Evolutionary conservation across 306 rosid species (phyloP).

Genomic region (Prunus mongolica): DNA sequence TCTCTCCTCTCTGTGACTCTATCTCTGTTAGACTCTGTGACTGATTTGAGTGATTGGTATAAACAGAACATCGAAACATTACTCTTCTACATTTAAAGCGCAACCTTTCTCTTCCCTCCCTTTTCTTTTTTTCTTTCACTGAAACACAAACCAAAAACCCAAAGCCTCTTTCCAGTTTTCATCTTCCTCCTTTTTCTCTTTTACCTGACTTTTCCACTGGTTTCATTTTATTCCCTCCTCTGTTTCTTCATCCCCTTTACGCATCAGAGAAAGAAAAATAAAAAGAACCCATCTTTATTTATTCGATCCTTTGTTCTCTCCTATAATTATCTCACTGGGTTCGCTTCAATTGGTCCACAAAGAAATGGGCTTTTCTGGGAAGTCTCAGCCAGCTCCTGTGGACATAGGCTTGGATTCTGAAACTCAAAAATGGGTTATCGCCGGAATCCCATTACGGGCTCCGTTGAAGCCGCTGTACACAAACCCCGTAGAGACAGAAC

Average conservation of each 20-base stretch:
- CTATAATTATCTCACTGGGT: constrained; percentile 20
- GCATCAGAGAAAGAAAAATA: not conserved
- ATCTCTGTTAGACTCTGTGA: not conserved
- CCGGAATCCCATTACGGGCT: constrained; percentile 52
- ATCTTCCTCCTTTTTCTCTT: constrained; percentile 17
- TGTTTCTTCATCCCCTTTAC: not conserved
- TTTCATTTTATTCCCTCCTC: constrained; percentile 40
- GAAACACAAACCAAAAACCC: not conserved
- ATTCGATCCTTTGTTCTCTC: constrained; percentile 28
- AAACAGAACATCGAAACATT: not conserved
- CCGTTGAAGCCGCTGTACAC: constrained; percentile 66
- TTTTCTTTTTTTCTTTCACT: not conserved
- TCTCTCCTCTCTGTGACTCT: not conserved
- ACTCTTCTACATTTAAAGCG: not conserved
- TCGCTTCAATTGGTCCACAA: not conserved
- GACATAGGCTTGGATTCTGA: constrained; percentile 47
- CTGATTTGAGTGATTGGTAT: not conserved
- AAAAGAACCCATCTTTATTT: constrained; percentile 23
- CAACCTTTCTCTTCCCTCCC: constrained; percentile 1
- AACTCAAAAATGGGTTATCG: constrained; percentile 57
- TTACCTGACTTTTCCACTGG: constrained; percentile 43
- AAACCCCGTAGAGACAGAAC: constrained; percentile 23
- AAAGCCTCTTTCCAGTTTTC: not conserved
- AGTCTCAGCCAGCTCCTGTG: constrained; percentile 13
- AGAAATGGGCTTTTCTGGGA: constrained; percentile 64